A percentile compares a stretch with the other conserved stretches of the same genome.
phyloP scores from a whole-genome alignment of 257 asterid genomes.

The Solanum commersonii region DNA sequence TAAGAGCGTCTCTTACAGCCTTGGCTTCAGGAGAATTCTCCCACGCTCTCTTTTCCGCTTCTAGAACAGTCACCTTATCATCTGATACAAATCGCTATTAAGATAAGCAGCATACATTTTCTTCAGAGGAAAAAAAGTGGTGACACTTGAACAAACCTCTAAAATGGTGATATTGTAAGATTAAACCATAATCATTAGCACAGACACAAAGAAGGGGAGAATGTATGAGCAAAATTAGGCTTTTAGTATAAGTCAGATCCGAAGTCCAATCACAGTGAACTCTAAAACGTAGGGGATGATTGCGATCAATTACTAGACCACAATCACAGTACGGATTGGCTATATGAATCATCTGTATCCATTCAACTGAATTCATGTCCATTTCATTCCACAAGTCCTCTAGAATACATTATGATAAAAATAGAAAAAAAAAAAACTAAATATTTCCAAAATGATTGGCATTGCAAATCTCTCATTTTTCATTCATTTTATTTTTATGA shows the following conservation, averaged over 20 bases:
- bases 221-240: background rate
- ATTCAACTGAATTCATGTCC: background rate
- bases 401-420: background rate
- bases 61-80: slow-evolving; percentile 81
- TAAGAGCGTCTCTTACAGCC: slow-evolving; percentile 80
- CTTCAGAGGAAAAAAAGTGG: background rate
- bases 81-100: slow-evolving; percentile 34
- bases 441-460: background rate
- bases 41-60: slow-evolving; percentile 80
- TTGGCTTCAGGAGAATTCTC: slow-evolving; percentile 81
- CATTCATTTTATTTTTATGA: too few species aligned
- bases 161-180: background rate
- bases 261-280: background rate
- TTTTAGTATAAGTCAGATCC: background rate
- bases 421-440: background rate
- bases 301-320: background rate
- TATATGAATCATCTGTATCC: background rate
- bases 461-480: background rate
- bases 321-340: background rate
- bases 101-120: background rate
- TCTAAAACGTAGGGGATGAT: background rate
- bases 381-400: background rate
- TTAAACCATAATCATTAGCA: background rate
- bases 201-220: background rate
- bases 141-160: background rate